A percentile compares a stretch with the other conserved stretches of the same genome.
phyloP scores from a whole-genome alignment of 768 basidiomycete species.

The Mrakia blollopis region DNA sequence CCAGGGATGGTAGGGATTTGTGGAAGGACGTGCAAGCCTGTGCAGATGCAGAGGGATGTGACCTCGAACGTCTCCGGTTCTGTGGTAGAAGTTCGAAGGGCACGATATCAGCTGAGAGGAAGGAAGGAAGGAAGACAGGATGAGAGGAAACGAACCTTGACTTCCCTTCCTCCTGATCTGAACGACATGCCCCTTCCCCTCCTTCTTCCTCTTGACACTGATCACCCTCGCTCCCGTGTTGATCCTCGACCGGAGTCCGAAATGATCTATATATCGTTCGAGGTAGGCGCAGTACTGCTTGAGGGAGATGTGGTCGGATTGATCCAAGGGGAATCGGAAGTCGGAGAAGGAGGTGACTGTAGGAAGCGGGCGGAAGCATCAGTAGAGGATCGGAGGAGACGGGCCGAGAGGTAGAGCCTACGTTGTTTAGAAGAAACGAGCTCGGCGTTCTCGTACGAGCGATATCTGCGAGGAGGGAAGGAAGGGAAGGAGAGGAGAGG shows the following conservation, averaged over 20 bases:
- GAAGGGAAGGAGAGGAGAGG: neutral
- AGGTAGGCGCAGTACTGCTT: slow-evolving; percentile 56
- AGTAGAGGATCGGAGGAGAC: neutral
- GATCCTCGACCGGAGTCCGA: slow-evolving; percentile 48
- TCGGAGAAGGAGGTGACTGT: slow-evolving; percentile 29
- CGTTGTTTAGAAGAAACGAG: slow-evolving; percentile 45
- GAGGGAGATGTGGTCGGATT: slow-evolving; percentile 52
- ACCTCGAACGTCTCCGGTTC: slow-evolving; percentile 12
- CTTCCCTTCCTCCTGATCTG: slow-evolving; percentile 27
- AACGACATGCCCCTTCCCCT: slow-evolving; percentile 46
- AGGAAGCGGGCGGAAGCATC: neutral
- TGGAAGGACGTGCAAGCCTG: slow-evolving; percentile 41
- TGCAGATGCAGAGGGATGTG: slow-evolving; percentile 27
- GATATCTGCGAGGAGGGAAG: slow-evolving; percentile 40
- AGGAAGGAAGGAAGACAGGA: neutral
- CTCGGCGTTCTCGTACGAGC: slow-evolving; percentile 53
- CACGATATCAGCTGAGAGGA: neutral
- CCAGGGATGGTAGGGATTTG: slow-evolving; percentile 54
- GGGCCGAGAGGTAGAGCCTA: neutral
- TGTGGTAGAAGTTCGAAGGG: neutral
- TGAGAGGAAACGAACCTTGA: neutral
- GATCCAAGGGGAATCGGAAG: slow-evolving; percentile 45
- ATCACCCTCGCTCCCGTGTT: slow-evolving; percentile 47
- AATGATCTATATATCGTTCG: slow-evolving; percentile 49
- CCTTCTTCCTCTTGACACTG: slow-evolving; percentile 42